Conservation (phyloP, 768 basidiomycete species). For the Scleroderma citrinum region DNA sequence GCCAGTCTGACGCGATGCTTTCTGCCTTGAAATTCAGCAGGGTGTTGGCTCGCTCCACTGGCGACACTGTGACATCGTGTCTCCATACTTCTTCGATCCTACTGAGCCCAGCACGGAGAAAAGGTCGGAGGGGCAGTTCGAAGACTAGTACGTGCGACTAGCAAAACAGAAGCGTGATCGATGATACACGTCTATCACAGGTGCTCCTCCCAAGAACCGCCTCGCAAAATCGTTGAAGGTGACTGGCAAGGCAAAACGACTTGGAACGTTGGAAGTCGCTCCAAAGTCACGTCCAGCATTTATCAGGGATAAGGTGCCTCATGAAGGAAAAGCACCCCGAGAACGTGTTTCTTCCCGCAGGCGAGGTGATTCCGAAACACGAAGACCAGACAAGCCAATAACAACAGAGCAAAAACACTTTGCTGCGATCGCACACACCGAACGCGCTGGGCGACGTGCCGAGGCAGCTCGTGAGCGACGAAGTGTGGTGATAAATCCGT, state of each 20-base stretch:
- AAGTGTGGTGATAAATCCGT: constrained; percentile 15
- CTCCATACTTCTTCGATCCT: constrained; percentile 10
- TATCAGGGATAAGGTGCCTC: constrained; percentile 14
- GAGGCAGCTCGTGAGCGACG: neutral
- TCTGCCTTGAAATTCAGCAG: constrained; percentile 3
- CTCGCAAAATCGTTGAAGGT: constrained; percentile 26
- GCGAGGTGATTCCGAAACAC: neutral
- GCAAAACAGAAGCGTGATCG: neutral
- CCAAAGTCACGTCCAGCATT: constrained; percentile 12
- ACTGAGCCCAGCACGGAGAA: constrained; percentile 7
- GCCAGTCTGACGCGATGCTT: neutral
- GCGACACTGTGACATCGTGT: neutral
- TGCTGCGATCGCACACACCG: constrained; percentile 8
- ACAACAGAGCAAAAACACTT: constrained; percentile 5
- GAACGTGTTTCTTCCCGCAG: neutral
- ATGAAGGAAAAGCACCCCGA: constrained; percentile 10
- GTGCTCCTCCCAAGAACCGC: constrained; percentile 19
- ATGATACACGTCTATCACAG: constrained; percentile 5
- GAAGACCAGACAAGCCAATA: neutral
- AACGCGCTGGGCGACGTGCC: constrained; percentile 7
- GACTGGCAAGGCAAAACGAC: constrained; percentile 18
- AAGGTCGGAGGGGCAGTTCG: constrained; percentile 8
- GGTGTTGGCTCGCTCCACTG: neutral
- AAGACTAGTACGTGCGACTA: constrained; percentile 10
- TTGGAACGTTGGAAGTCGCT: constrained; percentile 23